Evolutionary conservation across 2,329 filamentous ascomycete genomes (phyloP).

Genomic region (Waltergamsia citrina): DNA sequence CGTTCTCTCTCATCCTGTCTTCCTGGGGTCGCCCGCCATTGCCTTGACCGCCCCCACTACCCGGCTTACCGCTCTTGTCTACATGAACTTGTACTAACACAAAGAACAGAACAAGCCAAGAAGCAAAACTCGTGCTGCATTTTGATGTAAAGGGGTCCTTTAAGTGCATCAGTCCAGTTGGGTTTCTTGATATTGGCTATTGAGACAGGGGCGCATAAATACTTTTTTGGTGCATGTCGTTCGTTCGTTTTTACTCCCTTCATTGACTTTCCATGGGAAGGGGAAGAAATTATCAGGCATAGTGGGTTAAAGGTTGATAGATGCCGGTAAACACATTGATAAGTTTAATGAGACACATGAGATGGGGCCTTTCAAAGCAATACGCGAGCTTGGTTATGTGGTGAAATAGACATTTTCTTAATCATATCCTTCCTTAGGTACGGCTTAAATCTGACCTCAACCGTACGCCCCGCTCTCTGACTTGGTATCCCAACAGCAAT

Average conservation of each 20-base stretch:
- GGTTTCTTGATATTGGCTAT: constrained; percentile 21
- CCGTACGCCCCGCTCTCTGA: background rate
- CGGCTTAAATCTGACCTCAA: no score
- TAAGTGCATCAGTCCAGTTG: constrained; percentile 14
- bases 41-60: background rate
- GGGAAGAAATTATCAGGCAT: background rate
- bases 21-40: background rate
- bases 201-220: background rate
- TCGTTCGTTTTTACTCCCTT: background rate
- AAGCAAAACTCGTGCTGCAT: constrained; percentile 73
- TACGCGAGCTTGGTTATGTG: no score
- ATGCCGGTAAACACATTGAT: background rate
- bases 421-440: no score
- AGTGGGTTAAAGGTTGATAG: background rate
- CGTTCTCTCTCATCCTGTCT: constrained; percentile 14
- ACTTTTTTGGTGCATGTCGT: background rate
- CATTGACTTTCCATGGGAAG: background rate
- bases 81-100: background rate
- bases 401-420: no score
- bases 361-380: no score
- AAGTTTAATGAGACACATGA: constrained; percentile 1
- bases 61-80: background rate
- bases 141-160: constrained; percentile 45
- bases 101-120: constrained; percentile 53
- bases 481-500: background rate